phyloP scores from a whole-genome alignment of 306 rosid species.

The Oemleria cerasiformis region DNA sequence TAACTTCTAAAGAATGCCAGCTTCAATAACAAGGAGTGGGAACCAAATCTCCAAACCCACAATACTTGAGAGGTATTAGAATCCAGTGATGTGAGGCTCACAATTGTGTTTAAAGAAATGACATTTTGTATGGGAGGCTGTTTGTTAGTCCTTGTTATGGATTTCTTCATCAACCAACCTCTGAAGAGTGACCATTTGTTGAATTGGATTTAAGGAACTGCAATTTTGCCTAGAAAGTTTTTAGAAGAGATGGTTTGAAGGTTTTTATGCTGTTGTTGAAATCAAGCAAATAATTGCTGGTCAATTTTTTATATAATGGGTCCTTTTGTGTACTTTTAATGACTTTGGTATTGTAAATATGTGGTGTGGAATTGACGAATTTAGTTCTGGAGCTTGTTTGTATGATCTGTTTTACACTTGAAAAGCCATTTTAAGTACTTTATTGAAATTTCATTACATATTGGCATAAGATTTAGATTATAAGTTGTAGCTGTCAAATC shows the following conservation, averaged over 20 bases:
- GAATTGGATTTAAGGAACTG: no score
- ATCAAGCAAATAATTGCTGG: neutral
- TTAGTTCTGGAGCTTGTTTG: neutral
- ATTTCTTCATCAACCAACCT: neutral
- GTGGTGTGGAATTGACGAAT: no score
- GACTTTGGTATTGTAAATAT: neutral
- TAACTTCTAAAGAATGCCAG: neutral
- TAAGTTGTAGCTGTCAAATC: neutral
- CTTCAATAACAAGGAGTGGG: neutral
- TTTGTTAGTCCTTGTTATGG: neutral
- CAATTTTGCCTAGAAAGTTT: neutral
- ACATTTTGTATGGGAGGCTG: neutral
- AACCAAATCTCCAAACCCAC: slow-evolving; percentile 1
- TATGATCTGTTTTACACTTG: neutral
- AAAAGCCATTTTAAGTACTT: neutral
- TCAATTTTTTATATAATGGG: neutral
- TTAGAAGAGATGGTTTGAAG: neutral
- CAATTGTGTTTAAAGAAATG: neutral
- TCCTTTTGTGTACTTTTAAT: neutral
- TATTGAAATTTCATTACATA: neutral
- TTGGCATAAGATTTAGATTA: neutral
- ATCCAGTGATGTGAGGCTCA: neutral
- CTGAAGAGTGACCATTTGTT: neutral
- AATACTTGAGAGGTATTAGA: neutral
- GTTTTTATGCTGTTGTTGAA: neutral